Evolutionary conservation across 2,329 filamentous ascomycete genomes (phyloP), one percentile per base, ranked within the genome.

Genomic region (Aspergillus sergii): DNA sequence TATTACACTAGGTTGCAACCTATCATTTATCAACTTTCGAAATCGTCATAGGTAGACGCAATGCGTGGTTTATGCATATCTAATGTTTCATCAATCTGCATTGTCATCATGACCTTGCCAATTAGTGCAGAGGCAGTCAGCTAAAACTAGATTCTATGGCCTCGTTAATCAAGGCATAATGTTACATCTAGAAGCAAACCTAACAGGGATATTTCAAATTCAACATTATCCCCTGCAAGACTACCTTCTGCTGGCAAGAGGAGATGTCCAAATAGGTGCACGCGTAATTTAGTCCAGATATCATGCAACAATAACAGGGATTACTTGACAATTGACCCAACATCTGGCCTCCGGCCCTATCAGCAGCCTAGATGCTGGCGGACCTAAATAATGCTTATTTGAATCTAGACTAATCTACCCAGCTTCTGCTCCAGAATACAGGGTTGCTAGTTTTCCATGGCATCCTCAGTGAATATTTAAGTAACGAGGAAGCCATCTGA

Each of bases 81-180:
- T 36, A 6, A 8, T 36, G 34, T 36, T 14, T 14, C 16, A 16
- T 36, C 4, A 16, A 7, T 2, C 16, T 41, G 39, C 16, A 41
- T 41, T n/a, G 39, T 41, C 16, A n/a, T 41, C 16, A 41, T 3
- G 2, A 4, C 10, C 3, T n/a, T n/a, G 39, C 3, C 16, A n/a
- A 41, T 39, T 6, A 14, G 6, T 0, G 12, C 34, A 16, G 6
- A 7, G 4, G 34, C 12, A 2, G 0, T 19, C 16, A 19, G 16
- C 16, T 41, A 2, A 5, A 8, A 0, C 8, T 9, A 19, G 9
- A 10, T 41, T 4, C 1, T n/a, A n/a, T 10, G 2, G 3, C 7
- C 16, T 41, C 16, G 39, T 9, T 10, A 19, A 41, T 41, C 39
- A 41, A 41, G 8, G 5, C 14, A 16, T 36, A 19, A 41, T 41